A percentile compares a stretch with the other conserved stretches of the same genome.
Conservation (phyloP, 164 flowering plant genomes). For the Euptelea pleiosperma region DNA sequence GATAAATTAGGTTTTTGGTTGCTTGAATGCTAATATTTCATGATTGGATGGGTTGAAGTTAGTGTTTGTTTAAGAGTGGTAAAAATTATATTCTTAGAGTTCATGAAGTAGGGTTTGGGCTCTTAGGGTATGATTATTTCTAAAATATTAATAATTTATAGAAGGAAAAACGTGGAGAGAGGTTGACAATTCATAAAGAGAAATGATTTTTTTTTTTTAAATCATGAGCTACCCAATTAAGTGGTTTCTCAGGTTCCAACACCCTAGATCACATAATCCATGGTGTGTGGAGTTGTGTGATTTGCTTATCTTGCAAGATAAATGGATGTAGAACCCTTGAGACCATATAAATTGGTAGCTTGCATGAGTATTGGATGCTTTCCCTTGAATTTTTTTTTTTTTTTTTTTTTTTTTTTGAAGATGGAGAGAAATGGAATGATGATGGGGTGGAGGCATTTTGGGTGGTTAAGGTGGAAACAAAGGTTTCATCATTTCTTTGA, state of each 20-base stretch:
- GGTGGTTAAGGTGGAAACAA: constrained; percentile 15
- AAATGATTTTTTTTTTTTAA: constrained; percentile 1
- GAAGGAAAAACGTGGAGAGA: background rate
- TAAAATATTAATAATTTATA: constrained; percentile 4
- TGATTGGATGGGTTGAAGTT: constrained; percentile 17
- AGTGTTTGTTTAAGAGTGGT: background rate
- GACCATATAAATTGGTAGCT: background rate
- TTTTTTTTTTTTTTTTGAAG: background rate
- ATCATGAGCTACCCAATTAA: background rate
- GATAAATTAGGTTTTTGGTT: constrained; percentile 18
- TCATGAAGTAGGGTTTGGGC: background rate
- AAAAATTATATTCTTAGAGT: background rate
- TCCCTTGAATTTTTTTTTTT: background rate
- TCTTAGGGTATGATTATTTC: background rate
- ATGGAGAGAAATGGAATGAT: background rate
- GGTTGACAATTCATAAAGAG: background rate
- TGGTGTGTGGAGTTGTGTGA: too few species aligned
- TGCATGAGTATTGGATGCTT: too few species aligned
- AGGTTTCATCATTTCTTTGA: constrained; percentile 18
- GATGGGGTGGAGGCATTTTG: background rate
- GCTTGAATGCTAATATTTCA: constrained; percentile 28
- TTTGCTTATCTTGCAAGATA: background rate
- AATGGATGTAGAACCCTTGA: background rate
- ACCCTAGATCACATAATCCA: too few species aligned
- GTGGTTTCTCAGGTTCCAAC: too few species aligned